These are phyloP conservation scores for Arachnopeziza araneosa DNA, from an alignment of 2,329 filamentous ascomycete species.

Conservation along the genomic window DNA sequence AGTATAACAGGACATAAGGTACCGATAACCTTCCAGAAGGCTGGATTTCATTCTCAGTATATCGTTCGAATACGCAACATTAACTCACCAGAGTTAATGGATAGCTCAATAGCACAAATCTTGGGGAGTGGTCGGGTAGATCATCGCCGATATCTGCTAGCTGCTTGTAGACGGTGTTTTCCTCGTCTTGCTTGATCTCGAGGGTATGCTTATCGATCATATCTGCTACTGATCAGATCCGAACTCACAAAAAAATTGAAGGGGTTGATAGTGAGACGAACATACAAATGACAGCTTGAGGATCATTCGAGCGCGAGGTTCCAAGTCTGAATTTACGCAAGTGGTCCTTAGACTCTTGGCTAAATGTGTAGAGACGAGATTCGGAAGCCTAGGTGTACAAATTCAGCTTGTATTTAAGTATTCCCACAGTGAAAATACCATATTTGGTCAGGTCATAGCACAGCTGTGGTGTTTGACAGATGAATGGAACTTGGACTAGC, in stretches of 20 bases:
- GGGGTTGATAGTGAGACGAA: conserved; percentile 24
- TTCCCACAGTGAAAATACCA: not conserved
- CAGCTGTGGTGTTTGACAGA: no score
- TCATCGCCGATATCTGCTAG: conserved; percentile 81
- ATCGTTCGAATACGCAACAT: not conserved
- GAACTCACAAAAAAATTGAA: not conserved
- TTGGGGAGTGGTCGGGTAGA: conserved; percentile 84
- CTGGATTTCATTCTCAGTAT: conserved; percentile 38
- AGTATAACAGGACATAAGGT: conserved; percentile 92
- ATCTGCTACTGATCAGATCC: conserved; percentile 47
- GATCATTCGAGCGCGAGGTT: conserved; percentile 78
- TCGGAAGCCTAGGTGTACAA: conserved; percentile 51
- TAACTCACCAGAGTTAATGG: conserved; percentile 74
- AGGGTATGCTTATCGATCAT: conserved; percentile 85
- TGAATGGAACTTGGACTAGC: no score
- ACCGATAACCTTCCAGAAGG: conserved; percentile 78
- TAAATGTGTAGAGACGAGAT: conserved; percentile 88
- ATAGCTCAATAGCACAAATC: conserved; percentile 87
- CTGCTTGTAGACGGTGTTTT: conserved; percentile 70
- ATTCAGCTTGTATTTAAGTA: not conserved
- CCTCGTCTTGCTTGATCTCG: conserved; percentile 81
- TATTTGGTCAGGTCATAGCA: not conserved
- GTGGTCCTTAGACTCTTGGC: conserved; percentile 79
- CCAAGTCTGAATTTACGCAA: conserved; percentile 91
- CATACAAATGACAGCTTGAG: conserved; percentile 93